Evolutionary conservation across 805 yeast genomes (phyloP).

Genomic region (Komagataella ulmi): DNA sequence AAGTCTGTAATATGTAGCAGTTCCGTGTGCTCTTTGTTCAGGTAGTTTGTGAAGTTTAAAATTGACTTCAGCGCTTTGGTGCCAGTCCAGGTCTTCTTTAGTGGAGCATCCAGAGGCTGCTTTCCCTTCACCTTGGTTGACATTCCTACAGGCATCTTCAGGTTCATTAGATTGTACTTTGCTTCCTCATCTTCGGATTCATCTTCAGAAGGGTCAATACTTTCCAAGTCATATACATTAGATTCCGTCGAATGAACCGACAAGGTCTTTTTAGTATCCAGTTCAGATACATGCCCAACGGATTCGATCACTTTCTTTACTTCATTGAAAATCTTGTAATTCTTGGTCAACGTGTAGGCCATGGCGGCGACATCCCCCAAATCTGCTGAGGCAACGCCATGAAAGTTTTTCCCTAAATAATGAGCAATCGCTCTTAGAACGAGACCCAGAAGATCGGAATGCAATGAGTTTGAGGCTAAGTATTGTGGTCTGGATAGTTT

Average conservation of each 20-base stretch:
- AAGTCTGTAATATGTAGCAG: neutral
- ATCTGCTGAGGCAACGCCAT: neutral
- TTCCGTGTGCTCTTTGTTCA: conserved; percentile 18
- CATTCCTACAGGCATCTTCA: conserved; percentile 48
- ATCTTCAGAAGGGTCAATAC: neutral
- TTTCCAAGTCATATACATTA: neutral
- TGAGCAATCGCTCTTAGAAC: conserved; percentile 43
- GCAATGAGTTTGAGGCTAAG: conserved; percentile 20
- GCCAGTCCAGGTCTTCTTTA: conserved; percentile 45
- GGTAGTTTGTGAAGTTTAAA: conserved; percentile 17
- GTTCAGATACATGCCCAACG: neutral
- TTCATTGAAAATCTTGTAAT: neutral
- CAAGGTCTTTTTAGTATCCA: neutral
- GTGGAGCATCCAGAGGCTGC: conserved; percentile 32
- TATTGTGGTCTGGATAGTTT: conserved; percentile 23
- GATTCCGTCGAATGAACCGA: neutral
- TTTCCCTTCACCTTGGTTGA: conserved; percentile 42
- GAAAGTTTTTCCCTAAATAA: neutral
- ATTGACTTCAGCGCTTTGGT: conserved; percentile 30
- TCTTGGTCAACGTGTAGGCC: neutral
- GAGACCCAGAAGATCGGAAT: conserved; percentile 45
- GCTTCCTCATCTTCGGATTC: conserved; percentile 6
- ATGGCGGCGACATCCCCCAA: neutral
- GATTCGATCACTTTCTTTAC: neutral
- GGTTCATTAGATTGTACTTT: conserved; percentile 28